Percentiles rank a stretch among this genome's conserved stretches.
Evolutionary conservation across 179 eudicot species (phyloP).

Genomic region (Amaranthus tricolor): DNA sequence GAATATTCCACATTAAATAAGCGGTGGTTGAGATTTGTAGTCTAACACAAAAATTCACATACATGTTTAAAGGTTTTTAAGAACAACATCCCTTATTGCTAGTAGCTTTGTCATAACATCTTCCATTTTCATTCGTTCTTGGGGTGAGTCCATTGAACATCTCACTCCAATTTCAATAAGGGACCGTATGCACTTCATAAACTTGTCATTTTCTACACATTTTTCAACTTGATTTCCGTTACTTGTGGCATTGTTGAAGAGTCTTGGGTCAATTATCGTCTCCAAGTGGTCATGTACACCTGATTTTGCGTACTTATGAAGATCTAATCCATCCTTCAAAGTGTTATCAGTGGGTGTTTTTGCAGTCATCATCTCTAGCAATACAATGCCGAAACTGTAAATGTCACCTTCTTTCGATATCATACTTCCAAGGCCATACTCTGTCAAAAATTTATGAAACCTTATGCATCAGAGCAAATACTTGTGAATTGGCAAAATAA

Average conservation of each 20-base stretch:
- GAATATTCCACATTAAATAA: too few species aligned
- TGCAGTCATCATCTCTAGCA: constrained; percentile 26
- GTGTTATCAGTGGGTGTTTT: constrained; percentile 22
- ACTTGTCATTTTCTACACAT: neutral
- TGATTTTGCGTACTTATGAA: constrained; percentile 23
- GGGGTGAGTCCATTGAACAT: constrained; percentile 22
- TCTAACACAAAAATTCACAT: too few species aligned
- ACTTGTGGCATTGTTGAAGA: constrained; percentile 3
- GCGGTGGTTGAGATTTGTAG: too few species aligned
- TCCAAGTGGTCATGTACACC: constrained; percentile 17
- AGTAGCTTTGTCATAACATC: constrained; percentile 13
- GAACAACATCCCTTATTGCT: neutral
- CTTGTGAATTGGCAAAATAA: neutral
- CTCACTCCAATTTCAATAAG: constrained; percentile 19
- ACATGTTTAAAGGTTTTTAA: too few species aligned
- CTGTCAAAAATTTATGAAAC: constrained; percentile 8
- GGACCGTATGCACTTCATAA: constrained; percentile 14
- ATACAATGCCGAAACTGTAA: constrained; percentile 26
- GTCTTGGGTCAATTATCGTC: constrained; percentile 14
- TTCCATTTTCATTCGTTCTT: constrained; percentile 20
- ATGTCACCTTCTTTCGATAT: constrained; percentile 20
- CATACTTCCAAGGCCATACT: constrained; percentile 25
- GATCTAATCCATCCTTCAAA: constrained; percentile 20
- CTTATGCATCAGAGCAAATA: neutral
- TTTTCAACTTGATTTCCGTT: neutral